Base-by-base conservation (phyloP, 306 rosid genomes). In the Myrica gale region DNA sequence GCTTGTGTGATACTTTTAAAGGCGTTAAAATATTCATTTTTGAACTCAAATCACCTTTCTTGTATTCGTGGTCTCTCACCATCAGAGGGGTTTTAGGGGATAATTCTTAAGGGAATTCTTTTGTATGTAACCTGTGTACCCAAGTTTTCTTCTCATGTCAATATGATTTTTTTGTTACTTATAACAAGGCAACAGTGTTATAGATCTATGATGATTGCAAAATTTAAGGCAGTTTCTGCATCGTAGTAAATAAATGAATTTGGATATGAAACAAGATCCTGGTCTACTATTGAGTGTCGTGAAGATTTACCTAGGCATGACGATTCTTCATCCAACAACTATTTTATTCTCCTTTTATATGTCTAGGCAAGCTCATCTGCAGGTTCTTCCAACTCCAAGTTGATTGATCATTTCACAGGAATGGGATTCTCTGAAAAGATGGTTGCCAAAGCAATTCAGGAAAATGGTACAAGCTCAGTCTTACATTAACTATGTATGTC, bases 341-440 rank as follows among this genome's bases (percentile, higher is more conserved):
- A 65, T 69, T 48, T 43, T 65, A 65, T 42, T 81, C 17, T 67
- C 68, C 56, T 85, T 69, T 78, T 76, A 48, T 65, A 43, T 68
- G 72, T 79, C 9, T 61, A 93, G 98, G 90, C 88, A 73, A 78
- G 88, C 82, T 81, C 93, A n/a, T 82, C 85, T 76, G 82, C 90
- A 56, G 89, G 92, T 82, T 78, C 87, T 12, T 89, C 95, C 63
- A 83, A 84, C 77, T 76, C 93, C 76, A 91, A 89, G 92, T 74
- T 85, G n/a, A n/a, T 85, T 57, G 88, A 85, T 76, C 81, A 84
- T 75, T 90, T 94, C 69, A 78, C 89, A 37, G 82, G 82, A 52
- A 94, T 94, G 98, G 98, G 98, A 16, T 94, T 94, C 85, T 78
- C 93, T 21, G 72, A 74, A 58, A 88, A 85, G 75, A 26, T 94